Conservation (phyloP, 2,329 filamentous ascomycete genomes). For the Aspergillus sp. region DNA sequence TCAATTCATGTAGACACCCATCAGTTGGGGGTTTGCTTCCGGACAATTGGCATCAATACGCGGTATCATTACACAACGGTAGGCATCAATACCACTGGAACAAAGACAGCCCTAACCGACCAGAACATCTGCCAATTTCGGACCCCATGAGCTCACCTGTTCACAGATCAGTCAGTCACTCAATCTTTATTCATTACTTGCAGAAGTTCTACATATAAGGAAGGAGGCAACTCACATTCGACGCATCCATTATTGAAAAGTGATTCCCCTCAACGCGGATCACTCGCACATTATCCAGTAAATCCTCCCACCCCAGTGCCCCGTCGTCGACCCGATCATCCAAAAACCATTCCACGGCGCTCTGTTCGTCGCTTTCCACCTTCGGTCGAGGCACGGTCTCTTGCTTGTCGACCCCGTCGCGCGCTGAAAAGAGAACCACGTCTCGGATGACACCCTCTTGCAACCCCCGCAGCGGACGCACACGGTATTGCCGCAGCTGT, state of each 20-base stretch:
- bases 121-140: background rate
- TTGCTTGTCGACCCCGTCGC: background rate
- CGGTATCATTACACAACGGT: too few species aligned
- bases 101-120: background rate
- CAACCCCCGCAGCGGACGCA: background rate
- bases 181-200: background rate
- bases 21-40: too few species aligned
- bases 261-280: background rate
- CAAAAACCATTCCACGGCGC: background rate
- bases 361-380: background rate
- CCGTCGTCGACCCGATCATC: background rate
- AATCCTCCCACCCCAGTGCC: background rate
- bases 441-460: background rate
- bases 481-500: background rate
- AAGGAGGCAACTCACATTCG: background rate
- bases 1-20: too few species aligned
- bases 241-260: background rate
- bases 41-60: too few species aligned
- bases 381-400: background rate
- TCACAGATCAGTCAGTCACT: background rate
- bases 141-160: background rate
- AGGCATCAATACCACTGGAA: too few species aligned
- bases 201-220: too few species aligned
- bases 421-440: background rate
- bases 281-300: background rate